Base-by-base conservation (phyloP, 2,329 filamentous ascomycete genomes). In the Exophiala aquamarina region DNA sequence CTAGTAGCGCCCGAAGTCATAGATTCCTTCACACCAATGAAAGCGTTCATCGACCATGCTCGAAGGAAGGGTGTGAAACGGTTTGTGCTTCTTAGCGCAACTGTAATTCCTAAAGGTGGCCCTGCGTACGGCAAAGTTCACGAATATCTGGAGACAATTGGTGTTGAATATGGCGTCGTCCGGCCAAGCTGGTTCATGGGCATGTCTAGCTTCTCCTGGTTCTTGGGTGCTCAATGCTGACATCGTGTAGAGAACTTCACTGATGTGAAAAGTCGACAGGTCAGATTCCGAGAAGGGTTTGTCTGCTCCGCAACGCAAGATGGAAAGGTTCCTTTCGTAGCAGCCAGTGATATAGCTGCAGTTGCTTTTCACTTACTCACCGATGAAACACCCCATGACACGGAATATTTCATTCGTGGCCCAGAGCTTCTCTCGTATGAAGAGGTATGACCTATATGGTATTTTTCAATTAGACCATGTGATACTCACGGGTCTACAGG, bases 361-460 rank as follows among this genome's bases (percentile, higher is more conserved):
- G 51, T 59, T 11, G 49, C 51, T 3, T 57, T 41, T 37, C 50
- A 34, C 11, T 35, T 38, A 10, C 41, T 59, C 21, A 56, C 41
- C 20, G 49, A 55, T 19, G 18, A 38, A 26, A 19, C 28, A n/a
- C 33, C 44, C n/a, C 52, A 56, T 23, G 41, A 56, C 28, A 52
- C 41, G 5, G 48, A 52, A 4, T 65, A 63, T 44, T 9, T 67
- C 1, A 51, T 73, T 10, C 41, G 70, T 2, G 68, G 70, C 1
- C 62, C 67, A 0, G 66, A 71, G 49, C 46, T 70, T 38, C 50
- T 71, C 6, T 57, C 60, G 1, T 71, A 71, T 40, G 50, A 48
- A 8, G 64, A 49, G 37, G 38, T n/a, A n/a, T 42, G 14, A 29
- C 6, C 6, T 26, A 26, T 26, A 6, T 26, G 6, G 28, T 21